phyloP scores from a whole-genome alignment of 1,139 yeast species.

The Diutina siamensis region DNA sequence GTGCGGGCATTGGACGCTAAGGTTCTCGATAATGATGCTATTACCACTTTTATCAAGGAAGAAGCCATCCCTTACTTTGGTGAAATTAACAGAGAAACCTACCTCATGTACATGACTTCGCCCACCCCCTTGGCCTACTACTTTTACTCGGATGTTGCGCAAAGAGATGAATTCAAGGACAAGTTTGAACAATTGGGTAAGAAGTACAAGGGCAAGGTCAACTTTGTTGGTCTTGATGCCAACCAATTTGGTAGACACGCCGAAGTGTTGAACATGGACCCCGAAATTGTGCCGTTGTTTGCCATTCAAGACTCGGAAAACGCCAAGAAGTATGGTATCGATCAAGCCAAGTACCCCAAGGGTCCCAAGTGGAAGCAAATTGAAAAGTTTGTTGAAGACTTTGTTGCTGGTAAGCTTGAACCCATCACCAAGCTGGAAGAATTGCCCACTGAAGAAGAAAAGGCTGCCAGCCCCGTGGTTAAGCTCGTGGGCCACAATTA shows the following conservation, averaged over 20 bases:
- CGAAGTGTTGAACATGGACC: conserved; percentile 70
- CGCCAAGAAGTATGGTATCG: conserved; percentile 69
- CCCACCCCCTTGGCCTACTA: conserved; percentile 77
- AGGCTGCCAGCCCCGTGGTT: conserved; percentile 60
- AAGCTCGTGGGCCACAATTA: conserved; percentile 82
- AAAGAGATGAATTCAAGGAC: conserved; percentile 45
- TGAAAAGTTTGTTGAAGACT: conserved; percentile 52
- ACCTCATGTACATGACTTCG: conserved; percentile 60
- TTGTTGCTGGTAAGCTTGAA: conserved; percentile 48
- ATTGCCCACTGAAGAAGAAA: conserved; percentile 56
- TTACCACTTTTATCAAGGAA: conserved; percentile 46
- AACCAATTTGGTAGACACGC: conserved; percentile 79
- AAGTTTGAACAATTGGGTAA: conserved; percentile 55
- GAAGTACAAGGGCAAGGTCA: conserved; percentile 66
- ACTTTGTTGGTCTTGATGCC: conserved; percentile 86
- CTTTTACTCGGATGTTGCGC: conserved; percentile 63
- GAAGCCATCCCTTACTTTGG: conserved; percentile 86
- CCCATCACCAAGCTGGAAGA: conserved; percentile 81
- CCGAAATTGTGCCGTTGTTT: conserved; percentile 78
- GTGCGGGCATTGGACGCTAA: conserved; percentile 17
- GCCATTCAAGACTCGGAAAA: conserved; percentile 65
- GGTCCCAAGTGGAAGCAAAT: conserved; percentile 33
- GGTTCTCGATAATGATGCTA: conserved; percentile 17
- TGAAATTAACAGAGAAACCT: conserved; percentile 78
- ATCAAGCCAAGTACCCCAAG: conserved; percentile 29